phyloP scores from a whole-genome alignment of 495 filamentous ascomycete species.

The Evansstolkia leycettana region DNA sequence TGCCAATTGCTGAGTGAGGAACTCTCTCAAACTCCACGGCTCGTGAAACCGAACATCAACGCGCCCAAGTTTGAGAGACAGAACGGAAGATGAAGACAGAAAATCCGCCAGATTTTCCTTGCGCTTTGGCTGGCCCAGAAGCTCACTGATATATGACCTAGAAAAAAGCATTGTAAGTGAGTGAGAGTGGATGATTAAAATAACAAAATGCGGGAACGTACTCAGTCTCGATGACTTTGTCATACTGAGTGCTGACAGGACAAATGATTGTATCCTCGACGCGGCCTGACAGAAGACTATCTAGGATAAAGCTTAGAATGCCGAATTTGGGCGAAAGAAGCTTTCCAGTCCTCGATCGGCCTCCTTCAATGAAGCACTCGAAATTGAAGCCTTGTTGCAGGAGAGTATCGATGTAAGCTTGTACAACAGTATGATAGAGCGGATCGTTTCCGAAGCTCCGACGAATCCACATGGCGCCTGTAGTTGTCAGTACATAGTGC shows the following conservation, averaged over 20 bases:
- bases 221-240: conserved; percentile 97
- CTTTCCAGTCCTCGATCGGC: conserved; percentile 85
- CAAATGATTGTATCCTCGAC: conserved; percentile 86
- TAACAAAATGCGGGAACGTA: conserved; percentile 11
- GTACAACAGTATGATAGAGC: conserved; percentile 80
- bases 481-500: conserved; percentile 7
- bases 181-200: background rate
- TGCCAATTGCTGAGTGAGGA: conserved; percentile 61
- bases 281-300: conserved; percentile 77
- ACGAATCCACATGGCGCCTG: conserved; percentile 92
- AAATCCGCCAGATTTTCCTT: conserved; percentile 90
- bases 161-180: conserved; percentile 7
- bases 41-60: conserved; percentile 95
- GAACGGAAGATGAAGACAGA: conserved; percentile 73
- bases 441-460: conserved; percentile 86
- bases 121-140: conserved; percentile 84
- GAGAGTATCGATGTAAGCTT: conserved; percentile 89
- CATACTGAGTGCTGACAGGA: conserved; percentile 93
- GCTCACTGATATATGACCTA: conserved; percentile 80
- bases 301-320: conserved; percentile 85
- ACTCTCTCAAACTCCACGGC: conserved; percentile 78
- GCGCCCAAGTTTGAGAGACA: conserved; percentile 77
- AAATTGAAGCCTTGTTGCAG: conserved; percentile 86
- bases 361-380: conserved; percentile 94
- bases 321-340: conserved; percentile 89